Base-by-base conservation (phyloP, 208 protist genomes). In the Herpetomonas samuelpessoai region DNA sequence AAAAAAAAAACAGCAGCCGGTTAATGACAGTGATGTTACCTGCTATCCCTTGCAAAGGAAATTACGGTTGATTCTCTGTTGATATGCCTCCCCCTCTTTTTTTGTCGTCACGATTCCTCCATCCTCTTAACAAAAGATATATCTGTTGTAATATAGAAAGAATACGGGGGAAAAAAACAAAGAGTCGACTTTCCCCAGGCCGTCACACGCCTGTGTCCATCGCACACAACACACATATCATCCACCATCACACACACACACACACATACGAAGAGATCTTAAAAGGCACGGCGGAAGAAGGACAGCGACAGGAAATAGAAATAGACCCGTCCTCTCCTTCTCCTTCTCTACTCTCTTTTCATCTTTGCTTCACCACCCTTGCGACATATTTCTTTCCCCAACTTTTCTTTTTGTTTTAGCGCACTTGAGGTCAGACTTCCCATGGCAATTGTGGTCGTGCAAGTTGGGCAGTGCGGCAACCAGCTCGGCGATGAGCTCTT, bases 401-500 rank as follows among this genome's bases (percentile, higher is more conserved):
- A 16, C 21, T 54, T 50, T 29, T 48, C 4, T 54, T 1, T 46
- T 50, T 47, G 30, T 26, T n/a, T n/a, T n/a, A n/a, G n/a, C n/a
- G n/a, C n/a, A n/a, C n/a, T n/a, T n/a, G n/a, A n/a, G n/a, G n/a
- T n/a, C n/a, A n/a, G n/a, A 18, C 25, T 6, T 18, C 18, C 29
- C 1, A 88, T 92, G 82, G 79, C 89, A 2, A 65, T 92, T 18
- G 71, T 95, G 10, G 76, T 91, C 16, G 86, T 95, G 19, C 68
- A 84, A 7, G 77, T 95, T 3, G 89, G 89, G 2, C 89, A 95
- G 60, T 95, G 89, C 64, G 89, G 89, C 53, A 95, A 95, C 51
- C 89, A 95, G 68, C 74, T 95, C 25, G 86, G 83, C 41, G 89
- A 92, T 51, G 86, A 91, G 54, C 76, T 95, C 19, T 87, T 88